phyloP scores from a whole-genome alignment of 176 grass and related monocot genomes.

The Avena insularis region DNA sequence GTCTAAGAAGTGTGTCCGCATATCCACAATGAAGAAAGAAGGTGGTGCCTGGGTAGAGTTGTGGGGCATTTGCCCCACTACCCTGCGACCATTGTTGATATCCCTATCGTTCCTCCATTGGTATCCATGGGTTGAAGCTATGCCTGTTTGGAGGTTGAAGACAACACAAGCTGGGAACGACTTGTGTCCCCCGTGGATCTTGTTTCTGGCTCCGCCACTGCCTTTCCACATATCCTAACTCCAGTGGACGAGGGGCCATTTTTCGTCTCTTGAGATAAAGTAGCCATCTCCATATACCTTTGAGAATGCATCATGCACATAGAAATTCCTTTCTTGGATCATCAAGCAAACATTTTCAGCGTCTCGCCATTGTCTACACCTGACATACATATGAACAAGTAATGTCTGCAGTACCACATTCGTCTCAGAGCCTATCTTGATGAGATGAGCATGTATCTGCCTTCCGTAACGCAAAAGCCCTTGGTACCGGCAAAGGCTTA shows the following conservation, averaged over 20 bases:
- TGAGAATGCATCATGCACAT: slow-evolving; percentile 50
- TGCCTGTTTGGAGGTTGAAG: background rate
- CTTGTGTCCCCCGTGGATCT: background rate
- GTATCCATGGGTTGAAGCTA: background rate
- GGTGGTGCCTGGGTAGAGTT: background rate
- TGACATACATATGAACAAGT: slow-evolving; percentile 66
- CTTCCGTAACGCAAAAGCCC: slow-evolving; percentile 42
- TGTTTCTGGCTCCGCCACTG: background rate
- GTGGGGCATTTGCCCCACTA: background rate
- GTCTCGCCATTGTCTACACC: slow-evolving; percentile 40
- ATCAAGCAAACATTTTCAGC: slow-evolving; percentile 54
- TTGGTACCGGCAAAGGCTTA: slow-evolving; percentile 54
- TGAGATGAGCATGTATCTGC: slow-evolving; percentile 56
- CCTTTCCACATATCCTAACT: slow-evolving; percentile 23
- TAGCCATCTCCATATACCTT: slow-evolving; percentile 61
- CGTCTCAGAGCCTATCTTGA: slow-evolving; percentile 52
- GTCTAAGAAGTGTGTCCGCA: background rate
- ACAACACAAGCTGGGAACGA: background rate
- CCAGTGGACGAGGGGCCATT: background rate
- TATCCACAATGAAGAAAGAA: slow-evolving; percentile 32
- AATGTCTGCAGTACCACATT: slow-evolving; percentile 60
- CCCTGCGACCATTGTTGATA: background rate
- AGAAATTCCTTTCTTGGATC: slow-evolving; percentile 56
- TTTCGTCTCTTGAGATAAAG: slow-evolving; percentile 48
- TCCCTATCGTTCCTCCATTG: background rate